A percentile compares a stretch with the other conserved stretches of the same genome.
phyloP scores from a whole-genome alignment of 805 yeast species.

The Pichia occidentalis region DNA sequence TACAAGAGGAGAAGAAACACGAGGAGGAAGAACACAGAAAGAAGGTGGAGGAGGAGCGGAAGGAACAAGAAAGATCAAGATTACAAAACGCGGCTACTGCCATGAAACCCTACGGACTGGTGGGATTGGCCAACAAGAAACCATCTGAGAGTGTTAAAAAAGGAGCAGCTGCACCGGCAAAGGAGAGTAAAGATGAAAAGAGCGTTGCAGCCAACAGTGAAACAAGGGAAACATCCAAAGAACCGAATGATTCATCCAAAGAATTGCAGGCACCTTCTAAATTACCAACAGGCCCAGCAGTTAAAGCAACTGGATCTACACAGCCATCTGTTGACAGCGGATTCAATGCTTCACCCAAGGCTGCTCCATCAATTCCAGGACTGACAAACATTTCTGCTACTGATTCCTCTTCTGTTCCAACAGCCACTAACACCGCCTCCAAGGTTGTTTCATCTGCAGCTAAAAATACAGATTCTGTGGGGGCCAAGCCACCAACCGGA shows the following conservation, averaged over 20 bases:
- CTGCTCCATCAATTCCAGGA: too few relatives aligned
- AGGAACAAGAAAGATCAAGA: slow-evolving; percentile 14
- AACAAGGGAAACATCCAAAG: background rate
- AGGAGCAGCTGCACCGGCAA: background rate
- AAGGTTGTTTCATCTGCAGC: too few relatives aligned
- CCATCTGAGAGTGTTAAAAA: background rate
- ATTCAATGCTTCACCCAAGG: too few relatives aligned
- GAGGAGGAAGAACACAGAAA: slow-evolving; percentile 16
- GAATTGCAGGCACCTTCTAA: background rate
- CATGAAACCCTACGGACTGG: slow-evolving; percentile 28
- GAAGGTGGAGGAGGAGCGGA: slow-evolving; percentile 16
- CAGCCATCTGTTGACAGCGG: too few relatives aligned
- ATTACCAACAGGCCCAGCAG: too few relatives aligned
- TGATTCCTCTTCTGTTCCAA: too few relatives aligned
- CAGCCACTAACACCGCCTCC: too few relatives aligned
- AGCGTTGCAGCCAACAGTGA: background rate
- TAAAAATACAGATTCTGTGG: too few relatives aligned
- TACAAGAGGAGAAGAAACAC: slow-evolving; percentile 17
- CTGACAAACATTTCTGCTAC: too few relatives aligned
- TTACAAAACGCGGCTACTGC: background rate
- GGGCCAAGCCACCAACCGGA: too few relatives aligned
- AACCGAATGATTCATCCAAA: background rate
- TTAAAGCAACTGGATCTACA: too few relatives aligned
- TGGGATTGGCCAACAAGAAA: slow-evolving; percentile 14
- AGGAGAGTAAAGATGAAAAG: background rate